A percentile compares a stretch with the other conserved stretches of the same genome.
Evolutionary conservation across 768 basidiomycete species (phyloP).

Genomic region (Pisolithus tinctorius): DNA sequence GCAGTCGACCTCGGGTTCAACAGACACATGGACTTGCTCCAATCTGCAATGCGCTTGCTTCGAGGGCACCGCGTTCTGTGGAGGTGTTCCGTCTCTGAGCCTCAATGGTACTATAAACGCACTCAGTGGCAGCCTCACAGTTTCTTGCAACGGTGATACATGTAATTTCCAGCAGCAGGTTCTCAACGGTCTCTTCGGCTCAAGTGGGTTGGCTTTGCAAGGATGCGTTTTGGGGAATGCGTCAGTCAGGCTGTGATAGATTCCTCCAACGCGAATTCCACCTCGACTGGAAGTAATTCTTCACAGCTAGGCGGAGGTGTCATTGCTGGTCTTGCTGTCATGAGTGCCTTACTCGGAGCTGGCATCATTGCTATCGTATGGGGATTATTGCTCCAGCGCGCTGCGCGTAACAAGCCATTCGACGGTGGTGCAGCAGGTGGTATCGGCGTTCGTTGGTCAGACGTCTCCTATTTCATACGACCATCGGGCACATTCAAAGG

Average conservation of each 20-base stretch:
- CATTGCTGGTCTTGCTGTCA: constrained; percentile 83
- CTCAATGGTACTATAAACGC: constrained; percentile 58
- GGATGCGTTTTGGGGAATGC: constrained; percentile 88
- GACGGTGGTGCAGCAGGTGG: constrained; percentile 41
- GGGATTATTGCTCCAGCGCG: constrained; percentile 56
- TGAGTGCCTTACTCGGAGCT: constrained; percentile 56
- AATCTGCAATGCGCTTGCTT: constrained; percentile 73
- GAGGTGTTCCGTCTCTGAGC: constrained; percentile 37
- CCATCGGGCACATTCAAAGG: constrained; percentile 9
- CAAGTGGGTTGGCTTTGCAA: constrained; percentile 60
- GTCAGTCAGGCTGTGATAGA: constrained; percentile 77
- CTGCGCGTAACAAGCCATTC: constrained; percentile 43
- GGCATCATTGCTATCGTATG: constrained; percentile 54
- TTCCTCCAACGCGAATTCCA: constrained; percentile 32
- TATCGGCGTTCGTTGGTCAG: constrained; percentile 60
- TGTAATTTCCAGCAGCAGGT: constrained; percentile 75
- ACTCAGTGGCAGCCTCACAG: constrained; percentile 57
- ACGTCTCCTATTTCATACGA: constrained; percentile 60
- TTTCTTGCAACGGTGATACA: constrained; percentile 58
- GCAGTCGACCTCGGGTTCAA: constrained; percentile 41
- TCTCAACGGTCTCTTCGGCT: constrained; percentile 67
- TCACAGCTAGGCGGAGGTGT: constrained; percentile 70
- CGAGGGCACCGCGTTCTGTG: constrained; percentile 68
- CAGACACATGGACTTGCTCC: constrained; percentile 62
- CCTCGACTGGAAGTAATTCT: constrained; percentile 24